Conservation (phyloP, 2,329 filamentous ascomycete genomes). For the Tolypocladium paradoxum region DNA sequence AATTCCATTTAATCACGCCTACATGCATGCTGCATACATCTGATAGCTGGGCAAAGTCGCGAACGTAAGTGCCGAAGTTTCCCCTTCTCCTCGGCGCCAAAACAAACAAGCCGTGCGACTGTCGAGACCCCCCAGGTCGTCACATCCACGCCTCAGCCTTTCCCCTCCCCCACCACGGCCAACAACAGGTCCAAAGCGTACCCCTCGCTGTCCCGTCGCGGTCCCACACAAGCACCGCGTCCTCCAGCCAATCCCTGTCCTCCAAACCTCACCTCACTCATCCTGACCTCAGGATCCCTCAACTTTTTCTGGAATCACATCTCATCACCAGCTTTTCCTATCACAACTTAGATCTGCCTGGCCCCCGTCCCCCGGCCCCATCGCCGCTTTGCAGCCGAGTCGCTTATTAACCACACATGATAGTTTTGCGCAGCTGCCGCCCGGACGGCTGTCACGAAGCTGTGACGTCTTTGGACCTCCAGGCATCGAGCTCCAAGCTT, state of each 20-base stretch:
- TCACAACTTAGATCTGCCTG: not conserved
- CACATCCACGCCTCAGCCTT: not conserved
- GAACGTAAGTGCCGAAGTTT: not conserved
- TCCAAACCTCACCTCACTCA: constrained; percentile 9
- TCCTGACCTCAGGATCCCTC: not conserved
- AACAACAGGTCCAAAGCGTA: not conserved
- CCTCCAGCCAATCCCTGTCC: constrained; percentile 21
- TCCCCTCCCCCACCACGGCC: not conserved
- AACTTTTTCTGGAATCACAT: not conserved
- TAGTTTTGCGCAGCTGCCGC: constrained; percentile 42
- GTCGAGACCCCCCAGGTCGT: not conserved
- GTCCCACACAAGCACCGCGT: constrained; percentile 26
- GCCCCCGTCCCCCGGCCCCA: not conserved
- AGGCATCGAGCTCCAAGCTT: constrained; percentile 26
- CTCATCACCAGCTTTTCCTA: constrained; percentile 1
- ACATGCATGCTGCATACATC: not conserved
- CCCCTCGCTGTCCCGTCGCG: constrained; percentile 8
- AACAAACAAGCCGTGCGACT: not conserved
- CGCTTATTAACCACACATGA: constrained; percentile 38
- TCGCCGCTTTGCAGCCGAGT: constrained; percentile 3
- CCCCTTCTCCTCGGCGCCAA: not conserved
- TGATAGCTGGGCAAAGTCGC: not conserved
- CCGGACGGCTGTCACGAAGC: constrained; percentile 43
- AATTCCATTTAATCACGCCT: not conserved
- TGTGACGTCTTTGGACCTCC: constrained; percentile 36